Conservation (phyloP, 23 red algal genomes). For the Cyanidium caldarium region DNA sequence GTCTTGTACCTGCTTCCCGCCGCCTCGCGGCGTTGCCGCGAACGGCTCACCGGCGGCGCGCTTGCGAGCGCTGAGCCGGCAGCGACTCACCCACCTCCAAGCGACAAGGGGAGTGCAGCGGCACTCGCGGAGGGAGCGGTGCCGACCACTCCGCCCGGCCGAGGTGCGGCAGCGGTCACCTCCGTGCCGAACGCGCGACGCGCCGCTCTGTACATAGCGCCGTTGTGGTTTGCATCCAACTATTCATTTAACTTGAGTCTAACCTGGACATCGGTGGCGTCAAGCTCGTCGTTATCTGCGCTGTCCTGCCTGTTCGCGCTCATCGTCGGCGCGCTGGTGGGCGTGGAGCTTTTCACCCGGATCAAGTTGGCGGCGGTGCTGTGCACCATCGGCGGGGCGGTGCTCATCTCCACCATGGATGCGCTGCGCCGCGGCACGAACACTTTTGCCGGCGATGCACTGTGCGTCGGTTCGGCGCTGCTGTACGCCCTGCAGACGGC, state of each 20-base stretch:
- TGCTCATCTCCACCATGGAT: conserved; percentile 34
- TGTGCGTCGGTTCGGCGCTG: conserved; percentile 35
- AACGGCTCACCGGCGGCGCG: too few species aligned
- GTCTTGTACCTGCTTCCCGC: conserved; percentile 25
- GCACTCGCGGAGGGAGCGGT: too few species aligned
- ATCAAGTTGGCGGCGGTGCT: conserved; percentile 28
- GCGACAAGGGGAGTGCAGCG: too few species aligned
- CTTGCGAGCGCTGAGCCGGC: too few species aligned
- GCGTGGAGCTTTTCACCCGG: conserved; percentile 31
- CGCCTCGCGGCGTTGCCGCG: too few species aligned
- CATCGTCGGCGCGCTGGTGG: conserved; percentile 25
- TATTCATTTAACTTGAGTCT: conserved; percentile 58
- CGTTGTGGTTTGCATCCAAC: conserved; percentile 54
- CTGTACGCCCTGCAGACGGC: conserved; percentile 55
- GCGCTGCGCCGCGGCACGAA: not conserved
- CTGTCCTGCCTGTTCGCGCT: conserved; percentile 71
- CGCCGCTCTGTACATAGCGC: conserved; percentile 10
- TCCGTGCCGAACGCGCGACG: not conserved
- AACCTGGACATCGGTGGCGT: conserved; percentile 63
- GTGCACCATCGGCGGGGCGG: conserved; percentile 36
- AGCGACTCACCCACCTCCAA: too few species aligned
- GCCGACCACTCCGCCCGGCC: too few species aligned
- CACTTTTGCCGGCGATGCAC: conserved; percentile 27
- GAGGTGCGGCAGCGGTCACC: too few species aligned
- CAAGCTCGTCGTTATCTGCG: conserved; percentile 52